Percentiles rank a stretch among this genome's conserved stretches.
These are phyloP conservation scores for Megacollybia platyphylla DNA, from an alignment of 1,284 basidiomycete species.

Conservation along the genomic window DNA sequence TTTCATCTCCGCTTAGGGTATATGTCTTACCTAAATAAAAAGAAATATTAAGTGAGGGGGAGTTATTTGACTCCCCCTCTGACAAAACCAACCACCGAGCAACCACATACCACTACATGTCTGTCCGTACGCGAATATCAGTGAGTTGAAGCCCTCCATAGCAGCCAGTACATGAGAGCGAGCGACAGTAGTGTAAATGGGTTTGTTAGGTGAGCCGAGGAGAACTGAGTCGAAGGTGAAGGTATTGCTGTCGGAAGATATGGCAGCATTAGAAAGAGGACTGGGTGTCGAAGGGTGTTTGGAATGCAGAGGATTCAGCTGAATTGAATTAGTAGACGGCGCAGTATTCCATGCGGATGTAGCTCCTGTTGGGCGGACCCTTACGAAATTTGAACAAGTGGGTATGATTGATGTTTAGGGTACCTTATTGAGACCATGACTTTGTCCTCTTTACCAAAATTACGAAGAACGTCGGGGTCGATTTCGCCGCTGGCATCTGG, in stretches of 20 bases:
- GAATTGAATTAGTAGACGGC: conserved; percentile 31
- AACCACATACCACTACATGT: neutral
- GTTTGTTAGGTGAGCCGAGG: conserved; percentile 75
- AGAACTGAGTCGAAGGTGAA: conserved; percentile 72
- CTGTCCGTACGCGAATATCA: conserved; percentile 89
- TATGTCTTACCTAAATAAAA: conserved; percentile 68
- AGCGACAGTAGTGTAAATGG: conserved; percentile 77
- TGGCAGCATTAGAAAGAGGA: conserved; percentile 9
- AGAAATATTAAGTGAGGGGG: conserved; percentile 24
- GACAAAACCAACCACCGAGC: neutral
- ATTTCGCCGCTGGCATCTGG: conserved; percentile 55
- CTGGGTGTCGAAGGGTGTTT: conserved; percentile 16
- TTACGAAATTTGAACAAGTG: conserved; percentile 15
- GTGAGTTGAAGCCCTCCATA: conserved; percentile 89
- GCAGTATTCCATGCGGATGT: conserved; percentile 45
- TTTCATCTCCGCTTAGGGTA: conserved; percentile 72
- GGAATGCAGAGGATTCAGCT: conserved; percentile 42
- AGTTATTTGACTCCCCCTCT: no score
- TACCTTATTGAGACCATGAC: conserved; percentile 83
- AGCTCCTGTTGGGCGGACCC: conserved; percentile 55
- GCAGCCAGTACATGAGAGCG: conserved; percentile 81
- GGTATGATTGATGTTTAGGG: conserved; percentile 8
- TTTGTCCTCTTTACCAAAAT: conserved; percentile 64
- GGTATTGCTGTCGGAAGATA: conserved; percentile 21
- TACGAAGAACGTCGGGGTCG: conserved; percentile 38